phyloP scores from a whole-genome alignment of 148 eudicot species.

The Nepenthes mirabilis region DNA sequence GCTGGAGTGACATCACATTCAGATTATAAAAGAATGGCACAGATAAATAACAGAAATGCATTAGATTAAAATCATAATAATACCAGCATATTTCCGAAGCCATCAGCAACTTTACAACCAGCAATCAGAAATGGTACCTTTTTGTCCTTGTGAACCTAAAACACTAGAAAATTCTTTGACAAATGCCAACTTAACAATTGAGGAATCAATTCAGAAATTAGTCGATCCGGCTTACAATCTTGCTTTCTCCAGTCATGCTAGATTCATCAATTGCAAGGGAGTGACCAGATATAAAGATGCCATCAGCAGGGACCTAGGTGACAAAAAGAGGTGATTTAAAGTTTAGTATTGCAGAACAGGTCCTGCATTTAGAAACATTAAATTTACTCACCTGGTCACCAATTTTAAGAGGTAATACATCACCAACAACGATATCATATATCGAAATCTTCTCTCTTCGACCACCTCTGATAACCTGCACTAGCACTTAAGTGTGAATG shows the following conservation, averaged over 20 bases:
- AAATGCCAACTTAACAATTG: slow-evolving; percentile 4
- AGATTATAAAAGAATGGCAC: background rate
- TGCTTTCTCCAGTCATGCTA: slow-evolving; percentile 99
- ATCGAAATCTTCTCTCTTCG: slow-evolving; percentile 81
- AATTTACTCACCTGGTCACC: slow-evolving; percentile 64
- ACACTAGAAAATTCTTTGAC: slow-evolving; percentile 10
- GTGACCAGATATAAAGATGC: slow-evolving; percentile 62
- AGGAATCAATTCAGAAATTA: slow-evolving; percentile 1
- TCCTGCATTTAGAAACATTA: background rate
- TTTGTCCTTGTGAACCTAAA: slow-evolving; percentile 59
- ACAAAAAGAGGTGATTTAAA: background rate
- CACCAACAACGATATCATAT: slow-evolving; percentile 83
- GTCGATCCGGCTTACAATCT: slow-evolving; percentile 58
- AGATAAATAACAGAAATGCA: background rate
- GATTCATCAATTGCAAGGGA: slow-evolving; percentile 87
- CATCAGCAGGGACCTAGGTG: slow-evolving; percentile 83
- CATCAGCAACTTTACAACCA: slow-evolving; percentile 96
- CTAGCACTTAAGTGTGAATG: background rate
- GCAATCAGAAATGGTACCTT: slow-evolving; percentile 71
- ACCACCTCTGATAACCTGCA: slow-evolving; percentile 78
- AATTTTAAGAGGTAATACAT: slow-evolving; percentile 79
- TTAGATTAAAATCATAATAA: background rate
- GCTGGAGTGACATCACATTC: background rate
- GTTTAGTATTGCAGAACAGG: background rate
- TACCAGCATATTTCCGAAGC: slow-evolving; percentile 92